Conservation (phyloP, 2,329 filamentous ascomycete genomes). For the Verticillium longisporum region DNA sequence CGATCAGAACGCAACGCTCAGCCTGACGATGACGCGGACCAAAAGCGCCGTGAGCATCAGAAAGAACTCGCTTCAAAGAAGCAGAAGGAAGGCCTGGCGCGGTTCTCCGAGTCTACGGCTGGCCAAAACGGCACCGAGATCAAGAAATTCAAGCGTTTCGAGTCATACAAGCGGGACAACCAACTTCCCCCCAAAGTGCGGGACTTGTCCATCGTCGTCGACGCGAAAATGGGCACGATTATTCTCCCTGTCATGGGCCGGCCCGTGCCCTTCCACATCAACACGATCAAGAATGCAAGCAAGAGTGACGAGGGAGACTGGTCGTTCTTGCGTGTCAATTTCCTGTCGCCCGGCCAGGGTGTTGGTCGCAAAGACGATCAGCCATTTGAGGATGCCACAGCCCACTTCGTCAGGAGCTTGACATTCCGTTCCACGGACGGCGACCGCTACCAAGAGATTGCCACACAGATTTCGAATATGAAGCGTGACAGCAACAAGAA, state of each 20-base stretch:
- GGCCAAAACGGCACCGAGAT: constrained; percentile 85
- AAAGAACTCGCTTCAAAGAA: constrained; percentile 83
- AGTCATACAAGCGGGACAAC: constrained; percentile 97
- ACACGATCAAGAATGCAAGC: constrained; percentile 97
- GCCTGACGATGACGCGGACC: constrained; percentile 83
- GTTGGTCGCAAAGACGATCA: constrained; percentile 96
- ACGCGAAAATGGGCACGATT: constrained; percentile 82
- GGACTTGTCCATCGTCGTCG: constrained; percentile 84
- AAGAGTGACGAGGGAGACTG: constrained; percentile 95
- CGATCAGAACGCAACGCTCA: constrained; percentile 86
- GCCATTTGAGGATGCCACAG: constrained; percentile 91
- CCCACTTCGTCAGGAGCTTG: constrained; percentile 91
- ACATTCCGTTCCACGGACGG: constrained; percentile 91
- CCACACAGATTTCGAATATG: constrained; percentile 89
- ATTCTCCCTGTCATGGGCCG: constrained; percentile 96
- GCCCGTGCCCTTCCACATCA: constrained; percentile 95
- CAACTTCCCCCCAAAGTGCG: constrained; percentile 79
- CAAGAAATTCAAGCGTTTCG: constrained; percentile 98
- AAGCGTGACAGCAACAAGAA: constrained; percentile 88
- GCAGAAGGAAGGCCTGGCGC: constrained; percentile 76
- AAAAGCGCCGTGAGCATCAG: constrained; percentile 82
- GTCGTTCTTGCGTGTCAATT: constrained; percentile 92
- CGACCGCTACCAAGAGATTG: constrained; percentile 82
- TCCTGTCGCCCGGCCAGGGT: constrained; percentile 92
- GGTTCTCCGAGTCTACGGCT: constrained; percentile 79